Base-by-base conservation (phyloP, 257 asterid species). In the Penstemon barbatus region DNA sequence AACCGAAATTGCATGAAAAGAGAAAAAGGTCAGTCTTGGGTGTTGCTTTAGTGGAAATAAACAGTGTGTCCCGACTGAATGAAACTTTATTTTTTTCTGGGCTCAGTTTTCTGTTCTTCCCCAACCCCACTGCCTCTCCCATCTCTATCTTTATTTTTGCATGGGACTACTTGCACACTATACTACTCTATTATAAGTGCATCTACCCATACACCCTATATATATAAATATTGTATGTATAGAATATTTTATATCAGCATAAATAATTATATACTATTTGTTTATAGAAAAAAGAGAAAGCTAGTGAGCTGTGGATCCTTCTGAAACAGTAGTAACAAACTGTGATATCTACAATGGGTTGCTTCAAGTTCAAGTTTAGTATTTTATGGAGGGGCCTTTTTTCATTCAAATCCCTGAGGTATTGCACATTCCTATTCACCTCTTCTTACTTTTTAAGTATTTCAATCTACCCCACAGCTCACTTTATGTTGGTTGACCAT, bases 31-130 rank as follows among this genome's bases (percentile, higher is more conserved):
- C 41, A 73, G 37, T 63, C n/a, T 61, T 73, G 71, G 73, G 75
- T 25, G 74, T 72, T 19, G 60, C 10, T 37, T 59, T 61, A 54
- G 76, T 74, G 79, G 82, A 71, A 79, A 75, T 70, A 72, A 73
- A 77, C 77, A 75, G 81, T 56, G 79, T 57, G 83, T 66, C 83
- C 86, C 77, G 78, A 79, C 86, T 84, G 57, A 51, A 81, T 63
- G 66, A 65, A 72, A 68, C 82, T 77, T 85, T 25, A 25, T 78
- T 57, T 13, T 18, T 66, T 51, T 71, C 10, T 15, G 68, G 60
- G 61, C 75, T 37, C 73, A 50, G 68, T 62, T 25, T 15, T 42
- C 40, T 62, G 56, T 63, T 63, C 46, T 63, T 44, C 53, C 79
- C 70, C 64, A 25, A 19, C 53, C 65, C 64, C 65, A 7, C 72